Evolutionary conservation across 1,284 basidiomycete species (phyloP), one percentile per base, ranked within the genome.

Genomic region (Tremellales sp.): DNA sequence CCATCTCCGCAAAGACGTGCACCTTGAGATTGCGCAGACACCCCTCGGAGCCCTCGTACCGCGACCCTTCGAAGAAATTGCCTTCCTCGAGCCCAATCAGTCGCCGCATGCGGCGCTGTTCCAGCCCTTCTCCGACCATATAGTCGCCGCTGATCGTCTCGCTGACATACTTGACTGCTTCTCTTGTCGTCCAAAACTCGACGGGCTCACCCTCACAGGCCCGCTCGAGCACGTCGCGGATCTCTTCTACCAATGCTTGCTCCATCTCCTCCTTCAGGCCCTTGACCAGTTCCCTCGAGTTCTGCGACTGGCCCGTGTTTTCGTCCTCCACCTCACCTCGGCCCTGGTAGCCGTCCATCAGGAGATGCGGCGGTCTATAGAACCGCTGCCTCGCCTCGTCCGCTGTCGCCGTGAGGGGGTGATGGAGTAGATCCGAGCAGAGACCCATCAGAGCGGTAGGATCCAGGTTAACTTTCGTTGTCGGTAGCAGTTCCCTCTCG

Each of bases 391-490:
- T 74, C 0, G 86, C 86, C 35, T 55, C 65, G 3, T 78, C 78
- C 0, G 75, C 58, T 1, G 77, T 76, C 0, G 47, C 36, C 0
- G 87, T 87, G 0, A 89, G 73, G 0, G 79, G 75, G 1, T 84
- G 76, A 65, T 91, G 87, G 0, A 86, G 82, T 33, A 88, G 79
- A 57, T 91, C 87, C 4, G 86, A 87, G 27, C 87, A 80, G 22
- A 92, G 77, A 0, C 87, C 87, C 52, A 91, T 85, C 41, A 91
- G 78, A 0, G 84, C 76, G 0, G 87, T 89, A 8, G 90, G 76
- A 65, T 91, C 88, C 33, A 90, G 76, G 58, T 88, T 89, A 66
- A 91, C 75, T 37, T 75, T 73, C 3, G 63, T 54, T 0, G 82
- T 83, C 0, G 86, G 83, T 16, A 68, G 43, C 9, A 78, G 47